A percentile compares a stretch with the other conserved stretches of the same genome.
phyloP scores from a whole-genome alignment of 2,329 filamentous ascomycete genomes.

The Diaporthe citri region DNA sequence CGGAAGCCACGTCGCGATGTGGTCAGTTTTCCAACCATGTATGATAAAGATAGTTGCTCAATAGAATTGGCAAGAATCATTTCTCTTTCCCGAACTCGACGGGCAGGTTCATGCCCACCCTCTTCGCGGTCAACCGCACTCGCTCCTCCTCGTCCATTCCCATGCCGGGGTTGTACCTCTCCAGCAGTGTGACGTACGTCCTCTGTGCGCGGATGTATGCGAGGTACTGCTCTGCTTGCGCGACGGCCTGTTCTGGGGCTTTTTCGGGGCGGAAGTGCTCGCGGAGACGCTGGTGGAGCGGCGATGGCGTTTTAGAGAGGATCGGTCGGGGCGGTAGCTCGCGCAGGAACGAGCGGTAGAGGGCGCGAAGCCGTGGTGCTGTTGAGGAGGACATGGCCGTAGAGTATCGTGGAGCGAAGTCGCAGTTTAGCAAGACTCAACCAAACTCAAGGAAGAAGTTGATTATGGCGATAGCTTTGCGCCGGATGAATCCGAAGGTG shows the following conservation, averaged over 20 bases:
- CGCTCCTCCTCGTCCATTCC: conserved; percentile 88
- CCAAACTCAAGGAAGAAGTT: background rate
- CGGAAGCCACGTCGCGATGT: too few species aligned
- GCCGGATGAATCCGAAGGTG: background rate
- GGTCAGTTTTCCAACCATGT: too few species aligned
- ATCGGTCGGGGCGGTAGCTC: conserved; percentile 82
- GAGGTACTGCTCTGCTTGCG: conserved; percentile 80
- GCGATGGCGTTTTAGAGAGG: conserved; percentile 69
- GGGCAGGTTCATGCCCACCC: conserved; percentile 92
- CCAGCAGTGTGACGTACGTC: conserved; percentile 82
- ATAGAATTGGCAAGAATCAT: background rate
- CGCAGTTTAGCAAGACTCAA: background rate
- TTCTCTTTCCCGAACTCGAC: conserved; percentile 61
- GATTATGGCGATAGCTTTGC: background rate
- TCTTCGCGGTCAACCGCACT: conserved; percentile 83
- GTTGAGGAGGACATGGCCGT: conserved; percentile 49
- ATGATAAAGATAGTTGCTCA: background rate
- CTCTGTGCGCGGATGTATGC: conserved; percentile 89
- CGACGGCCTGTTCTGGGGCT: conserved; percentile 46
- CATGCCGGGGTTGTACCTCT: conserved; percentile 95
- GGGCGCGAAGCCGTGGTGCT: conserved; percentile 72
- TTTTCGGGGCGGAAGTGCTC: conserved; percentile 62
- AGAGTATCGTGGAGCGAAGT: background rate
- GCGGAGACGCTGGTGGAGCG: conserved; percentile 78
- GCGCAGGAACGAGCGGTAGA: conserved; percentile 90